A percentile compares a stretch with the other conserved stretches of the same genome.
These are phyloP conservation scores for Rubia peregrina DNA, from an alignment of 305 asterid species.

Conservation along the genomic window DNA sequence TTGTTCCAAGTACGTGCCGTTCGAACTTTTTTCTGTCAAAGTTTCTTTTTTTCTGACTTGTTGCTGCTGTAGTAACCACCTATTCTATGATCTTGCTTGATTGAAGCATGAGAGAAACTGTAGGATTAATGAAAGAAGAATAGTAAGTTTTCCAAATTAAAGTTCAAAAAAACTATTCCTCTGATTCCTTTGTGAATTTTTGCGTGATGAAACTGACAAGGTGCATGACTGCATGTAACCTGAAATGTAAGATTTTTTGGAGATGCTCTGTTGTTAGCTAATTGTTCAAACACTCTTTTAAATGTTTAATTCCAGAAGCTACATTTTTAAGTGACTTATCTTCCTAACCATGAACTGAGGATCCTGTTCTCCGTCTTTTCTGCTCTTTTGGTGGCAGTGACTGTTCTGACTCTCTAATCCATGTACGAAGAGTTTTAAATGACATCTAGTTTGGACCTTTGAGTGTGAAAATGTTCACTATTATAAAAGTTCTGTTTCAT, in stretches of 20 bases:
- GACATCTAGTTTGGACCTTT: neutral
- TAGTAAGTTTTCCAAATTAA: neutral
- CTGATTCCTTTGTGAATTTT: neutral
- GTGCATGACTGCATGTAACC: neutral
- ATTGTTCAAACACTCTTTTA: neutral
- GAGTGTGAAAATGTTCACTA: neutral
- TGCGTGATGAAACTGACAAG: neutral
- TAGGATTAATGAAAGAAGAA: neutral
- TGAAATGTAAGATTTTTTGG: neutral
- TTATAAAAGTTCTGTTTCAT: neutral
- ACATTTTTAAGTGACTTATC: neutral
- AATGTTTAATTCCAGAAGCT: neutral
- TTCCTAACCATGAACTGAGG: neutral
- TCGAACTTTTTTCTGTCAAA: neutral
- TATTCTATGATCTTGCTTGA: neutral
- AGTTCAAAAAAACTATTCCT: neutral
- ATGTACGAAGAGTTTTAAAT: neutral
- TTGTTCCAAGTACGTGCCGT: slow-evolving; percentile 51
- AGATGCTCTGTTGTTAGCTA: neutral
- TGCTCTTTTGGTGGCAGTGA: neutral
- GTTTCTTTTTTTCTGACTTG: neutral
- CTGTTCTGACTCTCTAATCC: neutral
- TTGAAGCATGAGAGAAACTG: neutral
- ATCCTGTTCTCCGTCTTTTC: neutral
- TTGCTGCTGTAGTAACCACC: neutral